These are phyloP conservation scores for Anisodus acutangulus DNA, from an alignment of 257 asterid species.

Conservation along the genomic window DNA sequence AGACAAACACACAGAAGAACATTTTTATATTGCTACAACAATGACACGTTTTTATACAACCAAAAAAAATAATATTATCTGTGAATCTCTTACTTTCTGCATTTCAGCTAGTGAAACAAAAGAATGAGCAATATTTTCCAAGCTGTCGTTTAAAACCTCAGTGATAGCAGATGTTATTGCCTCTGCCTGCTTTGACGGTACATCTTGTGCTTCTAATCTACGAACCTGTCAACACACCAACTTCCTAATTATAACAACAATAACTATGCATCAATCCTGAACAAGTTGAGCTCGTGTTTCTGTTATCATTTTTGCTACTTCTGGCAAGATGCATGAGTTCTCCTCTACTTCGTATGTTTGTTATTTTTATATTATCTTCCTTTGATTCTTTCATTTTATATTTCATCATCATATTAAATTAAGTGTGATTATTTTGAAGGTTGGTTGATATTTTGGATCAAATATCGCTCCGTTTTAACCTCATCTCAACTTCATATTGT, in stretches of 20 bases:
- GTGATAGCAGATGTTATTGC: constrained; percentile 67
- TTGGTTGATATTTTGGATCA: constrained; percentile 83
- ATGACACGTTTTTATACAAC: neutral
- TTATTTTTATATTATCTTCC: neutral
- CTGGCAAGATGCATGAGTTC: constrained; percentile 79
- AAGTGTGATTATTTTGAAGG: constrained; percentile 38
- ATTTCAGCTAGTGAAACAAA: constrained; percentile 56
- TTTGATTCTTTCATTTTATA: neutral
- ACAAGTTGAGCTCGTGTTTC: constrained; percentile 42
- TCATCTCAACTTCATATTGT: neutral
- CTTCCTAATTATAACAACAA: neutral
- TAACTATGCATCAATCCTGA: neutral
- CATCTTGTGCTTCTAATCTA: constrained; percentile 66
- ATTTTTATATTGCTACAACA: neutral
- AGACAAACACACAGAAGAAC: constrained; percentile 15
- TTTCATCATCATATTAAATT: neutral
- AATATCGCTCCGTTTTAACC: neutral
- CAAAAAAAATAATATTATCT: neutral
- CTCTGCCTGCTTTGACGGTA: constrained; percentile 65
- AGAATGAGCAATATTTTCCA: constrained; percentile 57
- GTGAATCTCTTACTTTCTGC: constrained; percentile 57
- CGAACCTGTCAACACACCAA: constrained; percentile 45
- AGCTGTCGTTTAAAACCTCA: constrained; percentile 56
- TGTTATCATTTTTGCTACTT: constrained; percentile 63
- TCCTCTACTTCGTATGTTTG: constrained; percentile 63